phyloP scores from a whole-genome alignment of 1,284 basidiomycete species.

The Sparassis latifolia region DNA sequence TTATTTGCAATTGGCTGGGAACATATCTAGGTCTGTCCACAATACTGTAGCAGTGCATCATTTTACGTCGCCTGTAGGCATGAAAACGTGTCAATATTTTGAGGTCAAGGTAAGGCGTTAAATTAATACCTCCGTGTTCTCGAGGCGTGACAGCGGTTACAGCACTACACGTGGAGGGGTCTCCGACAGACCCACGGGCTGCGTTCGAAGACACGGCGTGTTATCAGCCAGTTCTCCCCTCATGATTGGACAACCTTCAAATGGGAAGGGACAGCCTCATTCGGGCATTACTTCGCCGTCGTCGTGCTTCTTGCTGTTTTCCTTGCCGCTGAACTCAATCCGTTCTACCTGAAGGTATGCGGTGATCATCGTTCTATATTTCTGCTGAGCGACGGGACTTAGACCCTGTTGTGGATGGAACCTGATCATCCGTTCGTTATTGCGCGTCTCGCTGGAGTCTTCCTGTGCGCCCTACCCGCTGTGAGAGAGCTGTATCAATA shows the following conservation, averaged over 20 bases:
- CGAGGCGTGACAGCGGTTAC: background rate
- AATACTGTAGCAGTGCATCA: background rate
- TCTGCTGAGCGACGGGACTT: slow-evolving; percentile 4
- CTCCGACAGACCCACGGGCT: slow-evolving; percentile 68
- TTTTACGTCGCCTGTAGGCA: slow-evolving; percentile 39
- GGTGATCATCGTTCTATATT: slow-evolving; percentile 9
- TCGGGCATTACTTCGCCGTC: slow-evolving; percentile 68
- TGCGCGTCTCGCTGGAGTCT: slow-evolving; percentile 64
- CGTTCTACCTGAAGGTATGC: slow-evolving; percentile 73
- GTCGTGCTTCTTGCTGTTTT: slow-evolving; percentile 74
- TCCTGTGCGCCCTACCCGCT: slow-evolving; percentile 77
- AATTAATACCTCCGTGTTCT: slow-evolving; percentile 1
- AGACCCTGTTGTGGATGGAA: slow-evolving; percentile 81
- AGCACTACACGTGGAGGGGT: slow-evolving; percentile 84
- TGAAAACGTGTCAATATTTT: slow-evolving; percentile 80
- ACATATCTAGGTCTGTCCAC: slow-evolving; percentile 61
- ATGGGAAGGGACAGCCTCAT: slow-evolving; percentile 77
- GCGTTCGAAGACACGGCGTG: slow-evolving; percentile 68
- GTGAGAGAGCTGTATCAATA: slow-evolving; percentile 77
- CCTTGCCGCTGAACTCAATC: slow-evolving; percentile 75
- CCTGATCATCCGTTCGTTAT: slow-evolving; percentile 81
- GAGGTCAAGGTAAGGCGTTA: slow-evolving; percentile 64
- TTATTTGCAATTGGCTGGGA: slow-evolving; percentile 82
- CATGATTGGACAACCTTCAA: slow-evolving; percentile 83
- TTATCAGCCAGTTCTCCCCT: slow-evolving; percentile 77